Base-by-base conservation (phyloP, 805 yeast species). In the Myxozyma lipomycoides region DNA sequence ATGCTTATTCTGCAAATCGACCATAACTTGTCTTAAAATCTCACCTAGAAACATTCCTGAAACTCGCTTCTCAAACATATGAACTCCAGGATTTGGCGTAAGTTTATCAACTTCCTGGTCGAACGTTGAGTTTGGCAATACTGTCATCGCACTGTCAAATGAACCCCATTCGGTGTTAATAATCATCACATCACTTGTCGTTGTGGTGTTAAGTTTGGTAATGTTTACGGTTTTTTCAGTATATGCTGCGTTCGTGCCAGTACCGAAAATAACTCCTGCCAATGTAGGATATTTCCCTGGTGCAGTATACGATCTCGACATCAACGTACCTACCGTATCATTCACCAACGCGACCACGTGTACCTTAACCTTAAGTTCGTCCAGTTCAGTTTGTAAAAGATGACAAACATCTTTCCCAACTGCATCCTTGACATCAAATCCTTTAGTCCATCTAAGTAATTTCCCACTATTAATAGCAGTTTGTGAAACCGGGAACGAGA, bases 161-260 rank as follows among this genome's bases (percentile, higher is more conserved):
- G 96, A 88, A 56, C 98, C 98, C 96, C 98, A 93, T 70, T 93
- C 98, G 41, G 96, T 90, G 54, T 58, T 58, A 49, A 58, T 35
- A 21, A 57, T 41, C 61, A 58, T 58, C 26, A 52, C n/a, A 1
- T 19, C 4, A 2, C 47, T 23, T n/a, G 48, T 48, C 4, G 68
- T 49, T 30, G 72, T 69, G 2, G 77, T 74, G n/a, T 81, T 78
- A 55, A 90, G 73, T 70, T 93, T 91, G 48, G 78, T 78, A 60
- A 93, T 86, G 48, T 82, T 78, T 38, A 78, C 82, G 46, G 89
- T 67, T 49, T 79, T 76, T 69, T 91, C 98, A 65, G 79, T 75
- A 70, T 93, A 91, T 15, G 96, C 96, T 55, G 97, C 97, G 68
- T 91, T 91, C 25, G 98, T 91, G 65, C 98, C 98, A 1, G 98